Conservation (phyloP, 495 filamentous ascomycete genomes). For the Penicillium canariense region DNA sequence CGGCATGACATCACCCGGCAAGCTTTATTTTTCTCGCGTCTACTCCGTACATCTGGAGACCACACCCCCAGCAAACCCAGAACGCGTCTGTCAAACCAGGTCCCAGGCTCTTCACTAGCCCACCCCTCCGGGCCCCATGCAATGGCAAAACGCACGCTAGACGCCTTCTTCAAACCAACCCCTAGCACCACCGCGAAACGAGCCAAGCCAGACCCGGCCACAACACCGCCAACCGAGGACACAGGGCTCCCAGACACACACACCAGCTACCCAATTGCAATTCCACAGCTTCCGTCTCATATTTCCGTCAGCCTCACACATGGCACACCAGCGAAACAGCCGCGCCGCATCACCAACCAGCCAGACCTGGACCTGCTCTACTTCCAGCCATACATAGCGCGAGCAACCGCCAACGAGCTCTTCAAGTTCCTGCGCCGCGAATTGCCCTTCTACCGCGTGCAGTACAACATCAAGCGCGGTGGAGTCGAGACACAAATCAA, state of each 20-base stretch:
- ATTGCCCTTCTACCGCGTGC: conserved; percentile 70
- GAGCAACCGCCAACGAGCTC: conserved; percentile 49
- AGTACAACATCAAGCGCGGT: conserved; percentile 64
- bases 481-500: conserved; percentile 56
- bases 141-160: conserved; percentile 30
- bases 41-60: no score
- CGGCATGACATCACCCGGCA: conserved; percentile 14
- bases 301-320: conserved; percentile 36
- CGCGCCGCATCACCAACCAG: conserved; percentile 52
- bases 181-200: conserved; percentile 9
- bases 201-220: conserved; percentile 11
- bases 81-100: background rate
- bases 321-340: conserved; percentile 19
- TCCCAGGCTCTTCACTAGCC: background rate
- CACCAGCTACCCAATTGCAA: conserved; percentile 60
- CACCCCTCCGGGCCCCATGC: background rate
- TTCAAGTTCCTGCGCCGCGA: conserved; percentile 63
- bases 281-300: conserved; percentile 52
- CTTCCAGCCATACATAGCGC: conserved; percentile 63
- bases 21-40: conserved; percentile 1
- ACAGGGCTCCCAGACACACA: conserved; percentile 35
- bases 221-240: background rate
- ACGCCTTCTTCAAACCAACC: conserved; percentile 26
- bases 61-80: background rate
- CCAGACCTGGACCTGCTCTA: conserved; percentile 65